Base-by-base conservation (phyloP, 2,329 filamentous ascomycete genomes). In the Grosmannia huntii region DNA sequence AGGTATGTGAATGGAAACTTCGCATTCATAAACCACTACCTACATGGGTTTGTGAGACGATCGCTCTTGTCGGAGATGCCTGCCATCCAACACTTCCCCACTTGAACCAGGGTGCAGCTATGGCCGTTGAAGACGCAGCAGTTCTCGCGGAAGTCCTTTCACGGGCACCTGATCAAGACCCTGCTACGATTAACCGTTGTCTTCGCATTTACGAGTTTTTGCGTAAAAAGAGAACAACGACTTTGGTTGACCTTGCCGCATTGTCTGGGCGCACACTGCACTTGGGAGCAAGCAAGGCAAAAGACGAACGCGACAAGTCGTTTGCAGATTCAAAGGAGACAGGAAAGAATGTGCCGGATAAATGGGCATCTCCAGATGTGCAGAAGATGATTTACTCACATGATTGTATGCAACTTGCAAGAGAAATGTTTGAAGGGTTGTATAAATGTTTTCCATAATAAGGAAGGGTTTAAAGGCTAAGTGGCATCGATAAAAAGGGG, bases 331-430 rank as follows among this genome's bases (percentile, higher is more conserved):
- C 79, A 59, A 76, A 74, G 62, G 25, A 10, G 33, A 66, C 72
- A 62, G 73, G 65, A 66, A 78, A 75, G 66, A 76, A 70, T 59
- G 79, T 78, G 60, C 82, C 82, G 2, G 84, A 87, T 70, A 86
- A 85, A 71, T 87, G 84, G 84, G 82, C 83, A 1, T 85, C 84
- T 67, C 82, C 83, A 16, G 83, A 86, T 64, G 81, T 86, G 44
- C 84, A 87, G 70, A 76, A 78, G 68, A 79, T 80, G 75, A 80
- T 86, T 61, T 86, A 86, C 68, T 76, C 77, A 10, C 76, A 83
- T 65, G 83, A 86, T 68, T 84, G 82, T 65, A 75, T 80, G 57
- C 70, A 74, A 65, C 75, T 81, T 57, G 77, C 81, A 0, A 69
- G 70, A 53, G 76, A 81, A 50, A 71, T 72, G 61, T 84, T 82